phyloP scores from a whole-genome alignment of 768 basidiomycete genomes.

The Rhodotorula diobovata region DNA sequence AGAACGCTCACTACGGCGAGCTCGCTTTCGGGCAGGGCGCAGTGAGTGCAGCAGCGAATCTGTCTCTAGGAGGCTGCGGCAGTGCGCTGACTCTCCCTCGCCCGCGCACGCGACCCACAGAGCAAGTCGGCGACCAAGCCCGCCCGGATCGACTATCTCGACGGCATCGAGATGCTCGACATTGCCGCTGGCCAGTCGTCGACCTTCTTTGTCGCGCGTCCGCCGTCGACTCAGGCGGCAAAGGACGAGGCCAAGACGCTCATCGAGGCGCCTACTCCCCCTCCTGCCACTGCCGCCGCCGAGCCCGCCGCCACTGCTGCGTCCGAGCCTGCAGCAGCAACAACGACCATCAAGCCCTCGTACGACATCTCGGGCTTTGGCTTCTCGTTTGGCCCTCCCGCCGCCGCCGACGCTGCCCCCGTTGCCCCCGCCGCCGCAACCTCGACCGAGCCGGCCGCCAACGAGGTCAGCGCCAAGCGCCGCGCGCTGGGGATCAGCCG shows the following conservation, averaged over 20 bases:
- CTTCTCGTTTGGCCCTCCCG: slow-evolving; percentile 18
- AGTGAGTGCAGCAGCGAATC: not conserved
- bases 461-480: not conserved
- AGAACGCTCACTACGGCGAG: slow-evolving; percentile 56
- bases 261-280: not conserved
- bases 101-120: not conserved
- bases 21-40: slow-evolving; percentile 65
- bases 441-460: not conserved
- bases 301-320: not conserved
- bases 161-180: slow-evolving; percentile 64
- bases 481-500: slow-evolving; percentile 3
- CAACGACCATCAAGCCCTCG: slow-evolving; percentile 15
- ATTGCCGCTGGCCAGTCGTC: slow-evolving; percentile 86
- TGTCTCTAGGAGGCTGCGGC: not conserved
- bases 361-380: slow-evolving; percentile 36
- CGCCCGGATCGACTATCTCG: slow-evolving; percentile 58
- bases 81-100: not conserved
- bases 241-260: slow-evolving; percentile 20
- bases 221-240: slow-evolving; percentile 45
- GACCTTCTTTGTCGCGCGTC: slow-evolving; percentile 72
- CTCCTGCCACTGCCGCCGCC: not conserved
- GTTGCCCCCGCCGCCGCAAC: not conserved
- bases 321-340: not conserved
- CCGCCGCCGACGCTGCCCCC: not conserved
- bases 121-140: slow-evolving; percentile 45